Conservation (phyloP, 495 filamentous ascomycete species). For the Lasiosphaeris hirsuta region DNA sequence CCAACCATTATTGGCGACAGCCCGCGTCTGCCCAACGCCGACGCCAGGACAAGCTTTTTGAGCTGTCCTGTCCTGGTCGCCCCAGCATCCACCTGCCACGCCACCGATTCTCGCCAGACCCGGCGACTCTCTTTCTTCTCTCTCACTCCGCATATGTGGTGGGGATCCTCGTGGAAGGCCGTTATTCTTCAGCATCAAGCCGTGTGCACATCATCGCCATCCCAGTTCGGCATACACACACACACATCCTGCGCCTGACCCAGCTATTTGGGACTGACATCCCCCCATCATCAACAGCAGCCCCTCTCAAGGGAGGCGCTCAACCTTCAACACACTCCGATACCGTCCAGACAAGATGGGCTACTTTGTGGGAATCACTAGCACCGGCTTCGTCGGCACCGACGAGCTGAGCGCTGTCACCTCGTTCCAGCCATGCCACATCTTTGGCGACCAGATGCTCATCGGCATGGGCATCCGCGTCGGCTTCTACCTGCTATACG, state of each 20-base stretch:
- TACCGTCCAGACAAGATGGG: slow-evolving; percentile 18
- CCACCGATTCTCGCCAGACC: not conserved
- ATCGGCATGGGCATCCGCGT: slow-evolving; percentile 29
- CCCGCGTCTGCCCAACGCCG: not conserved
- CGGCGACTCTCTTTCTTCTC: not conserved
- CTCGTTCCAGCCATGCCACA: slow-evolving; percentile 30
- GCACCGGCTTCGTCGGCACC: slow-evolving; percentile 30
- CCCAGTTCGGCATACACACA: too few relatives aligned
- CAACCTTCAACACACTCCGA: not conserved
- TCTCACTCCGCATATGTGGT: not conserved
- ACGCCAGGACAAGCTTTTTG: not conserved
- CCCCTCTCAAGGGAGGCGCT: too few relatives aligned
- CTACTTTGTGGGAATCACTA: slow-evolving; percentile 26
- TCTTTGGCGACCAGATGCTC: slow-evolving; percentile 35
- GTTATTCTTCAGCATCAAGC: not conserved
- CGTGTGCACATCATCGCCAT: not conserved
- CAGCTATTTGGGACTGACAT: not conserved
- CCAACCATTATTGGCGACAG: slow-evolving; percentile 13
- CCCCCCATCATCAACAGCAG: not conserved
- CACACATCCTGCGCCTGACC: too few relatives aligned
- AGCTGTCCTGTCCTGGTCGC: not conserved
- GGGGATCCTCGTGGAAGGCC: not conserved
- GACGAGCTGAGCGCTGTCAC: slow-evolving; percentile 29
- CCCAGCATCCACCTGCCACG: not conserved
- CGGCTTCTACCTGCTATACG: slow-evolving; percentile 33